Percentiles rank a stretch among this genome's conserved stretches.
Evolutionary conservation across 225 moss, liverwort and hornwort genomes (phyloP).

Genomic region (Pseudoscleropodium purum): DNA sequence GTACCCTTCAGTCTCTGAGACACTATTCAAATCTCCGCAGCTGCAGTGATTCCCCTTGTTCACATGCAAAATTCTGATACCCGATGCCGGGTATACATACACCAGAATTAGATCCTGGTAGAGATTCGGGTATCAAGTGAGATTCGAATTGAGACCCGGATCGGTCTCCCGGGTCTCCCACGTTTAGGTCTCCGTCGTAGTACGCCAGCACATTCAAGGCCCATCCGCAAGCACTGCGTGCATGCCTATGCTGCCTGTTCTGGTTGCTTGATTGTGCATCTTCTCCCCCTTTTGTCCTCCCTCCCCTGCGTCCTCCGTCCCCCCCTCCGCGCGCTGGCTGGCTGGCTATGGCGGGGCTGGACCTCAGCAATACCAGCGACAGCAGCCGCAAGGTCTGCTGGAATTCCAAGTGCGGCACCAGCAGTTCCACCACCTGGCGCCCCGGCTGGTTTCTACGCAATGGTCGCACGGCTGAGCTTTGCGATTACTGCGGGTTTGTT

Average conservation of each 20-base stretch:
- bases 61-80: background rate
- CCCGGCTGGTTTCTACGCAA: slow-evolving; percentile 49
- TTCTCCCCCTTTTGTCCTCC: background rate
- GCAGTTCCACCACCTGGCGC: slow-evolving; percentile 49
- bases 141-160: background rate
- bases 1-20: too few species aligned
- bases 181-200: slow-evolving; percentile 29
- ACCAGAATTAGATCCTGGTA: background rate
- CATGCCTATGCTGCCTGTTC: slow-evolving; percentile 10
- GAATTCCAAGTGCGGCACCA: slow-evolving; percentile 59
- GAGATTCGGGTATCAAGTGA: too few species aligned
- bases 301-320: background rate
- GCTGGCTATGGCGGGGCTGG: slow-evolving; percentile 32
- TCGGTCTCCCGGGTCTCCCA: background rate
- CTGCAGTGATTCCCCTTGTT: background rate
- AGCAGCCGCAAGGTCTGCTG: slow-evolving; percentile 36
- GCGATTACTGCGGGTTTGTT: slow-evolving; percentile 46
- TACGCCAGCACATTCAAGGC: slow-evolving; percentile 24
- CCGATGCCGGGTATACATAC: background rate
- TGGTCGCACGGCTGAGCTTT: slow-evolving; percentile 49
- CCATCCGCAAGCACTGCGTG: slow-evolving; percentile 27
- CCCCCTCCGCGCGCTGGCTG: background rate
- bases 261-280: slow-evolving; percentile 16
- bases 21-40: background rate
- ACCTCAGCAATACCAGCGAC: background rate